Base-by-base conservation (phyloP, 495 filamentous ascomycete species). In the Neurospora discreta region DNA sequence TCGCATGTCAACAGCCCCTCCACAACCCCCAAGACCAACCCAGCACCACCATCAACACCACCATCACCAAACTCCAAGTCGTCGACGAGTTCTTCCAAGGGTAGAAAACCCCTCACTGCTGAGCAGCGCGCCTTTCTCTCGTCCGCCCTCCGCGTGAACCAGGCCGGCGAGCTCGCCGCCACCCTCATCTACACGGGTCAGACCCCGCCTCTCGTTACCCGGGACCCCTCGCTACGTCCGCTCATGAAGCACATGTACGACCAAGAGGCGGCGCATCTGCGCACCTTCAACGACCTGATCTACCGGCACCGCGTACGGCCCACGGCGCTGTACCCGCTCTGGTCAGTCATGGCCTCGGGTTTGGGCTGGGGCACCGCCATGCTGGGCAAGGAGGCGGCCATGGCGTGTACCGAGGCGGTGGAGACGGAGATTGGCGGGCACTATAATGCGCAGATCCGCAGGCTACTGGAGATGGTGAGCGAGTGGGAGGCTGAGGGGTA, bases 161-260 rank as follows among this genome's bases (percentile, higher is more conserved):
- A 97, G 82, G 93, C 93, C 39, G 93, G 93, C 77, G 93, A 97
- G 80, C 86, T 97, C 1, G 93, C 93, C 58, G 93, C 93, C 5
- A 93, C 90, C 36, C 85, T 95, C 36, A 97, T 97, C 78, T 97
- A 96, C 82, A 88, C 85, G 3, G 88, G 91, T 16, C 93, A 97
- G 80, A 93, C 85, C 7, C 91, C 90, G 0, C 91, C 92, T 39
- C 81, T 88, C 42, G 80, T 98, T 68, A 82, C 90, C 70, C 88
- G 89, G 68, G 90, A 99, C 77, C 93, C 95, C 0, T 93, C 95
- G 78, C 89, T 99, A 26, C 89, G 92, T 16, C 89, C 92, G 0
- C 82, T 98, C 20, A 97, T 99, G 92, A 89, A 91, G 72, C 95
- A 98, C 84, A 99, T 99, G 96, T 94, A 97, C 85, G 92, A 95